A percentile compares a stretch with the other conserved stretches of the same genome.
Conservation (phyloP, 2,329 filamentous ascomycete genomes). For the Aspergillus hortae region DNA sequence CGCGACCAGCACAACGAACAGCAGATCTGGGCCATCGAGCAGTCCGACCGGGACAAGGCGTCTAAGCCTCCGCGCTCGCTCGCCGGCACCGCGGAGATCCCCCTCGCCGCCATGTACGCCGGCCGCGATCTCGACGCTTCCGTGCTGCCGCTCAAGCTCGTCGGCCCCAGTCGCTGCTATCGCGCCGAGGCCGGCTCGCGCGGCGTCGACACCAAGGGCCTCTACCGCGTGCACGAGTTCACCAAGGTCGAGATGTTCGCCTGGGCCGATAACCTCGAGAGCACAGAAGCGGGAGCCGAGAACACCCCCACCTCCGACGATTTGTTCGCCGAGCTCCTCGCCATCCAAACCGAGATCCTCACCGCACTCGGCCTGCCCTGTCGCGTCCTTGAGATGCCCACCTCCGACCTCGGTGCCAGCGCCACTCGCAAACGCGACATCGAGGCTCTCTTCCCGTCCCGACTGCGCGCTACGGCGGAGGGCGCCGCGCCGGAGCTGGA, state of each 20-base stretch:
- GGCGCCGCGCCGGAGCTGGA: constrained; percentile 34
- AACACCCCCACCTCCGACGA: constrained; percentile 28
- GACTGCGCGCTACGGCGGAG: constrained; percentile 39
- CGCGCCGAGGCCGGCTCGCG: constrained; percentile 90
- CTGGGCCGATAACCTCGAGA: constrained; percentile 66
- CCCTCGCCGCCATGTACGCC: constrained; percentile 86
- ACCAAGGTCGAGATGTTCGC: constrained; percentile 98
- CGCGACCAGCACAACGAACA: constrained; percentile 87
- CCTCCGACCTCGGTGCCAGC: constrained; percentile 80
- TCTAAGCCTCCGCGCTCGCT: constrained; percentile 70
- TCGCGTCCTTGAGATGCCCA: constrained; percentile 89
- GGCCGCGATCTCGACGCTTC: constrained; percentile 62
- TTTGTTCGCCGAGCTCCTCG: constrained; percentile 80
- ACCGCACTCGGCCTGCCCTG: constrained; percentile 73
- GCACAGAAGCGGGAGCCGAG: constrained; percentile 2
- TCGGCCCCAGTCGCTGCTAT: constrained; percentile 88
- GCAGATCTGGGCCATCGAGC: constrained; percentile 80
- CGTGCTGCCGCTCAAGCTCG: constrained; percentile 71
- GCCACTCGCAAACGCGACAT: constrained; percentile 87
- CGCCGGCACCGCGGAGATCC: constrained; percentile 89
- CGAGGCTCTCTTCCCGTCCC: constrained; percentile 87
- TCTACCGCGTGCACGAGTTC: constrained; percentile 97
- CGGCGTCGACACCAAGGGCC: constrained; percentile 84
- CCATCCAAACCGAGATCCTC: constrained; percentile 82
- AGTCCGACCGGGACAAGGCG: constrained; percentile 58